Conservation (phyloP, 176 grass and related monocot genomes). For the Pontederia crassipes region DNA sequence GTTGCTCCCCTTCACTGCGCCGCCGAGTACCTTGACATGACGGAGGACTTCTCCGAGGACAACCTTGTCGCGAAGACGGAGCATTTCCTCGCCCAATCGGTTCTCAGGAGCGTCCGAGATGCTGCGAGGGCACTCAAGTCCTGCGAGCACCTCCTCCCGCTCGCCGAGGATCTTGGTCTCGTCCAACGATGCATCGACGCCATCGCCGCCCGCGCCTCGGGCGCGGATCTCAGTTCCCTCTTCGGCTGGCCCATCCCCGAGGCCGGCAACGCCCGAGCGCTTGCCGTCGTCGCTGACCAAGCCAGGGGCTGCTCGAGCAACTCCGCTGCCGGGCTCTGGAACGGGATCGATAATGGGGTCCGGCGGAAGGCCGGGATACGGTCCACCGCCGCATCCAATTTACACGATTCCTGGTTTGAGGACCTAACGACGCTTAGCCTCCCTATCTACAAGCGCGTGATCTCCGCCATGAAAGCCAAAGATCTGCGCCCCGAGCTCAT, state of each 20-base stretch:
- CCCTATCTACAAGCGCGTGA: constrained; percentile 69
- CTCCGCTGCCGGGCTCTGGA: constrained; percentile 15
- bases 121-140: constrained; percentile 70
- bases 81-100: constrained; percentile 32
- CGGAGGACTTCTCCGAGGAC: constrained; percentile 60
- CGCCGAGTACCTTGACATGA: constrained; percentile 81
- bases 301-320: background rate
- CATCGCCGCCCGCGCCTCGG: constrained; percentile 46
- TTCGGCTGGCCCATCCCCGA: constrained; percentile 30
- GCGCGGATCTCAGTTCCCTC: constrained; percentile 17
- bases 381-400: constrained; percentile 25
- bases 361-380: constrained; percentile 9
- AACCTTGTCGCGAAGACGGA: constrained; percentile 54
- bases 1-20: constrained; percentile 64
- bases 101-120: constrained; percentile 45
- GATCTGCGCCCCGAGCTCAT: constrained; percentile 35
- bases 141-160: constrained; percentile 59
- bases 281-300: constrained; percentile 5
- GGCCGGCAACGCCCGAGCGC: background rate
- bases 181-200: constrained; percentile 53
- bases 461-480: constrained; percentile 49
- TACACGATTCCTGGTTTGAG: constrained; percentile 40
- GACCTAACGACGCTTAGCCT: constrained; percentile 58
- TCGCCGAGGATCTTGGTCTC: constrained; percentile 59
- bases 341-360: constrained; percentile 23